These are phyloP conservation scores for Phytomonas francai DNA, from an alignment of 208 protist species.

Conservation along the genomic window DNA sequence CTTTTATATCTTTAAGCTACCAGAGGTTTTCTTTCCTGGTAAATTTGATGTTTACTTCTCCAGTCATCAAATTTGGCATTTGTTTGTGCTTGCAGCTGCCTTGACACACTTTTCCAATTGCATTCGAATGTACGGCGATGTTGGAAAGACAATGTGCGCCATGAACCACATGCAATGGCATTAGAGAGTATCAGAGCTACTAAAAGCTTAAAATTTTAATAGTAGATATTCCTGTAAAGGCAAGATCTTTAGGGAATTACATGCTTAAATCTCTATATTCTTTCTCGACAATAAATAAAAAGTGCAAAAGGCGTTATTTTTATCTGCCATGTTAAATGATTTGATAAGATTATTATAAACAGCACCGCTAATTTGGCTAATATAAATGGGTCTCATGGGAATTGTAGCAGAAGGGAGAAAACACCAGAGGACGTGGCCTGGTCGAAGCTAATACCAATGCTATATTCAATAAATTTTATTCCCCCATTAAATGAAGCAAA, in stretches of 20 bases:
- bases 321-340: background rate
- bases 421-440: background rate
- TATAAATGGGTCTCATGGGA: too few species aligned
- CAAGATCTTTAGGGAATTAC: slow-evolving; percentile 7
- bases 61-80: slow-evolving; percentile 78
- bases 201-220: background rate
- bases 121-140: slow-evolving; percentile 51
- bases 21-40: slow-evolving; percentile 62
- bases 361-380: background rate
- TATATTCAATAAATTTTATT: background rate
- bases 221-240: background rate
- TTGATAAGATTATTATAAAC: background rate
- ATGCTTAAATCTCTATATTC: slow-evolving; percentile 4
- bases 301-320: slow-evolving; percentile 1
- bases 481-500: background rate
- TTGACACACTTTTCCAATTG: slow-evolving; percentile 70
- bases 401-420: too few species aligned
- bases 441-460: background rate
- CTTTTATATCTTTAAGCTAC: slow-evolving; percentile 72
- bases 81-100: slow-evolving; percentile 70
- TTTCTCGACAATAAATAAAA: slow-evolving; percentile 3
- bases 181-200: background rate
- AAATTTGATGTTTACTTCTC: slow-evolving; percentile 61
- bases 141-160: slow-evolving; percentile 23
- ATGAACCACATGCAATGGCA: slow-evolving; percentile 2